phyloP scores from a whole-genome alignment of 257 asterid genomes.

The Solanum ossicruentum region DNA sequence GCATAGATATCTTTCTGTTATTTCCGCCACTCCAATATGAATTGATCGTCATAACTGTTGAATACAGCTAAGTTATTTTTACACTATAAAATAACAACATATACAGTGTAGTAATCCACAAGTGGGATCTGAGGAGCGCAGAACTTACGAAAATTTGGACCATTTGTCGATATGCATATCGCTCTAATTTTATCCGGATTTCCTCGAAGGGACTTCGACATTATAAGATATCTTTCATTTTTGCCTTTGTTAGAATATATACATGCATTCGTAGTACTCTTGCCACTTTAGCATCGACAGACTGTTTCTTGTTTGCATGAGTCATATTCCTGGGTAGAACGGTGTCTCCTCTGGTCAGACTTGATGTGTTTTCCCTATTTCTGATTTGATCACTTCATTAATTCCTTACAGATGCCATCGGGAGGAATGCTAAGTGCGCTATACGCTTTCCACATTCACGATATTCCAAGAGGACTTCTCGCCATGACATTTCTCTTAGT shows the following conservation, averaged over 20 bases:
- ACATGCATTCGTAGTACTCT: background rate
- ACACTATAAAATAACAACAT: background rate
- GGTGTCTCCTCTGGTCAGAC: background rate
- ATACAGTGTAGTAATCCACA: too few species aligned
- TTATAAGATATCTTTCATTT: background rate
- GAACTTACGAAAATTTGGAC: too few species aligned
- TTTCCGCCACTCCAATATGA: background rate
- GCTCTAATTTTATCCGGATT: too few species aligned
- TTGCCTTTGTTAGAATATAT: background rate
- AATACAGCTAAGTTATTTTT: background rate
- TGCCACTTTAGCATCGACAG: background rate
- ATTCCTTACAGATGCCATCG: conserved; percentile 65
- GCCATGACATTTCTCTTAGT: conserved; percentile 82
- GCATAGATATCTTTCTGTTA: conserved; percentile 2
- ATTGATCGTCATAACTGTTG: background rate
- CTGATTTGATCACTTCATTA: background rate
- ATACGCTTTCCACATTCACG: conserved; percentile 68
- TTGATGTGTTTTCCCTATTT: background rate
- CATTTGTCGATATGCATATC: too few species aligned
- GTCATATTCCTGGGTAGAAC: background rate
- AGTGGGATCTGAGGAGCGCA: too few species aligned
- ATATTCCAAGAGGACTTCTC: conserved; percentile 71
- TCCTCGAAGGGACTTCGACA: background rate
- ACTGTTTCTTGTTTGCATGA: background rate
- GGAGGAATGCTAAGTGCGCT: conserved; percentile 80